A percentile compares a stretch with the other conserved stretches of the same genome.
phyloP scores from a whole-genome alignment of 371 early-diverging fungal species.

The Mortierella sp. region DNA sequence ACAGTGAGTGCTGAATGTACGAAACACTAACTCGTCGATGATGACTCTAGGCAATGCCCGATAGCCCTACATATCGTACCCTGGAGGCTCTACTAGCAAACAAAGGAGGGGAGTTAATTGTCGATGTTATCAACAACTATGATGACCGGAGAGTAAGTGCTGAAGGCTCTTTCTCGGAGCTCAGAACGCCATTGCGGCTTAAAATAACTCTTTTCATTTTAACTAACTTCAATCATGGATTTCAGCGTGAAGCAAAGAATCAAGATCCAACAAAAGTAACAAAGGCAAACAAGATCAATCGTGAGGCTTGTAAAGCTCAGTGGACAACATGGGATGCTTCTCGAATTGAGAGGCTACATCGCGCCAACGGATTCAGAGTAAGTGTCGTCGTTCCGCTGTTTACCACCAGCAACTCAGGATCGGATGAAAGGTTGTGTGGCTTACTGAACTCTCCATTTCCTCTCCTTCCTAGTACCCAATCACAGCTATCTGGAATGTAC shows the following conservation, averaged over 20 bases:
- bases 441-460: neutral
- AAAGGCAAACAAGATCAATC: conserved; percentile 81
- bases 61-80: conserved; percentile 56
- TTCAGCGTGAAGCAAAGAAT: conserved; percentile 61
- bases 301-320: conserved; percentile 68
- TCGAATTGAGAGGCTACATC: conserved; percentile 72
- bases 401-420: neutral
- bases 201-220: too few relatives aligned
- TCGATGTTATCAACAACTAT: conserved; percentile 74
- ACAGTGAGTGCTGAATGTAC: too few relatives aligned
- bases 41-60: conserved; percentile 59
- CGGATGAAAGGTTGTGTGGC: neutral
- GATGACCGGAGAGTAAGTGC: conserved; percentile 61
- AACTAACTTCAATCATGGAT: neutral
- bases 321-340: conserved; percentile 75
- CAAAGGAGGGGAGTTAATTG: conserved; percentile 74
- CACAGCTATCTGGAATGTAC: conserved; percentile 48
- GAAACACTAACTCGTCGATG: neutral
- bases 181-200: neutral
- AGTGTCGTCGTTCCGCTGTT: conserved; percentile 4
- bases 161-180: neutral
- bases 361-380: conserved; percentile 86
- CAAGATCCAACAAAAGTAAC: conserved; percentile 79
- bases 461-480: conserved; percentile 54
- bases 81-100: conserved; percentile 69